Evolutionary conservation across 257 asterid genomes (phyloP), one percentile per base, ranked within the genome.

Genomic region (Buddleja alternifolia): DNA sequence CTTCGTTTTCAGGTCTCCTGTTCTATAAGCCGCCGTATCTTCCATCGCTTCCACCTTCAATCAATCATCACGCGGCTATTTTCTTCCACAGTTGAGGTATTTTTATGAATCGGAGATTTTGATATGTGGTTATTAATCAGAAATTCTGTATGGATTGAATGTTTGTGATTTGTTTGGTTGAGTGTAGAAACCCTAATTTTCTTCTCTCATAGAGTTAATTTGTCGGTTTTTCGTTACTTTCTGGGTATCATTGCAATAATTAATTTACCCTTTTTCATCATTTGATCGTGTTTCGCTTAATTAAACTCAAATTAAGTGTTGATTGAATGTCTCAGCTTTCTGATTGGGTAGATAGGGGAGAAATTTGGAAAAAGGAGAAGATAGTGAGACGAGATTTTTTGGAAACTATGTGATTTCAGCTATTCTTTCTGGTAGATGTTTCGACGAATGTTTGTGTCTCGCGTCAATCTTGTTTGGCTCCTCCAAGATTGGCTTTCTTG

Each of bases 131-230:
- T 61, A 61, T 62, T 48, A 29, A 48, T 20, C 63, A 24, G 55
- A 46, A 58, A 12, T 19, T 25, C 29, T 42, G 6, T 48, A 8
- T 66, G 32, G 40, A 48, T 29, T 63, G 6, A 29, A 65, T 47
- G 20, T 23, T 52, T 34, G n/a, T n/a, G 59, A 66, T 62, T 62
- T 29, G 34, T n/a, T n/a, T 46, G 32, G 50, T 69, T 77, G 40
- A 23, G 17, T 46, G 70, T 39, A 61, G 66, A 63, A 65, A 63
- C 73, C 73, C 70, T 55, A 57, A 51, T 7, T 61, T n/a, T 47
- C 7, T n/a, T 19, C 50, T 12, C n/a, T 60, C 11, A 8, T 24
- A 5, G 24, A 47, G 74, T 75, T 62, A 61, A 67, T 54, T 78
- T 60, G 20, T 20, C 58, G 58, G 12, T 20, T 67, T 40, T 45